A percentile compares a stretch with the other conserved stretches of the same genome.
These are phyloP conservation scores for Chlamydomonas reinhardtii DNA, from an alignment of 163 green algal genomes.

Conservation along the genomic window DNA sequence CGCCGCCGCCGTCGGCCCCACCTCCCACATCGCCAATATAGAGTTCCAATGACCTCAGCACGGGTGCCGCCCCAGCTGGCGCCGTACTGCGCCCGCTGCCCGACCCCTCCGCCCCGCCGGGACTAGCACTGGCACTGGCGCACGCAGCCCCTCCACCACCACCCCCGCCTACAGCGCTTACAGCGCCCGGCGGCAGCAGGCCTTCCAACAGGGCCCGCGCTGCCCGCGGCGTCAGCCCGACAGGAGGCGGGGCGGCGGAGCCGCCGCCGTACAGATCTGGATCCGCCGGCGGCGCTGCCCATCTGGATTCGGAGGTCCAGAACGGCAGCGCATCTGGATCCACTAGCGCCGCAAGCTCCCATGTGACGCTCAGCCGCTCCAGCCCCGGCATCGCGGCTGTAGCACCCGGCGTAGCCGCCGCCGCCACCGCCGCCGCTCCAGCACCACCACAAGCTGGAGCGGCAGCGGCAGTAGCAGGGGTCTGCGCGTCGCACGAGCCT, in stretches of 20 bases:
- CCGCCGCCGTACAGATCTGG: neutral
- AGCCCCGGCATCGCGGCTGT: neutral
- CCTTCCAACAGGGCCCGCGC: too few relatives aligned
- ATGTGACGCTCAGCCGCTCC: constrained; percentile 36
- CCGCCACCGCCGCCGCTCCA: too few relatives aligned
- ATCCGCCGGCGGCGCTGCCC: neutral
- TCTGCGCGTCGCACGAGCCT: too few relatives aligned
- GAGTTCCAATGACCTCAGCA: constrained; percentile 21
- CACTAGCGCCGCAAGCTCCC: constrained; percentile 24
- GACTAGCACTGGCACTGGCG: too few relatives aligned
- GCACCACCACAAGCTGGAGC: too few relatives aligned
- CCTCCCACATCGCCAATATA: neutral
- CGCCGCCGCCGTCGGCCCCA: too few relatives aligned
- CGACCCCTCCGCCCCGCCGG: too few relatives aligned
- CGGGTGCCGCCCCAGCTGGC: neutral
- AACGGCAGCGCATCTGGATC: neutral
- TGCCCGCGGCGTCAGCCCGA: too few relatives aligned
- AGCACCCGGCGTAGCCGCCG: neutral
- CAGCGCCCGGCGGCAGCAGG: too few relatives aligned
- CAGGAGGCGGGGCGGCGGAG: too few relatives aligned
- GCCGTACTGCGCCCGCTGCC: neutral
- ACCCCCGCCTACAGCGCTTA: too few relatives aligned
- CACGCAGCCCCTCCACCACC: too few relatives aligned
- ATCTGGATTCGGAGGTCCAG: neutral
- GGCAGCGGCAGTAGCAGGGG: neutral